A percentile compares a stretch with the other conserved stretches of the same genome.
phyloP scores from a whole-genome alignment of 495 filamentous ascomycete genomes.

The Talaromyces trachyspermus region DNA sequence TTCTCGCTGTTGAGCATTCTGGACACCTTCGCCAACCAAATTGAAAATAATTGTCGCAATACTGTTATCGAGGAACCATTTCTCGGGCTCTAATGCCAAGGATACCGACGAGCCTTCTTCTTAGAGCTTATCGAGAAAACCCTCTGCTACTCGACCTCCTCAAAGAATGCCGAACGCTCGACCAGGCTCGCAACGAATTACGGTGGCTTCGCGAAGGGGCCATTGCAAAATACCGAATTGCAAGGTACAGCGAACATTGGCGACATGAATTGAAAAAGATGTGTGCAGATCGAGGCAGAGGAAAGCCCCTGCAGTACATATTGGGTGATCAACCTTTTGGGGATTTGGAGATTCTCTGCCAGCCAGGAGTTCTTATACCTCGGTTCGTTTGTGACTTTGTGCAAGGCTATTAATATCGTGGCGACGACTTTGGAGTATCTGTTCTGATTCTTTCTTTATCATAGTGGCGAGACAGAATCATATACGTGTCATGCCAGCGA shows the following conservation, averaged over 20 bases:
- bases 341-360: constrained; percentile 67
- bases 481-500: constrained; percentile 51
- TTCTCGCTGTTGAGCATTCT: no score
- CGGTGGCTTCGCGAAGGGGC: constrained; percentile 76
- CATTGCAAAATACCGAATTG: constrained; percentile 11
- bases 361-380: constrained; percentile 74
- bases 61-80: no score
- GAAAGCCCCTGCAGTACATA: constrained; percentile 81
- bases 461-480: constrained; percentile 65
- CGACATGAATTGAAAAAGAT: constrained; percentile 34
- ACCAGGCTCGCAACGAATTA: constrained; percentile 67
- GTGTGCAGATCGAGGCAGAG: constrained; percentile 51
- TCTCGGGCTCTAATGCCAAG: no score
- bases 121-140: constrained; percentile 46
- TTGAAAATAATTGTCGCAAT: no score
- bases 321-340: constrained; percentile 87
- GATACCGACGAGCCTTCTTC: constrained; percentile 51
- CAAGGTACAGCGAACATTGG: constrained; percentile 14
- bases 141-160: constrained; percentile 61
- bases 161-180: constrained; percentile 57
- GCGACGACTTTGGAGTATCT: no score
- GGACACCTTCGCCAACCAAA: no score
- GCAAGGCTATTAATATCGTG: neutral
- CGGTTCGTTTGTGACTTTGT: constrained; percentile 37
- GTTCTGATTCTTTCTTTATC: no score